A percentile compares a stretch with the other conserved stretches of the same genome.
Conservation (phyloP, 1,284 basidiomycete genomes). For the Earliella scabrosa region DNA sequence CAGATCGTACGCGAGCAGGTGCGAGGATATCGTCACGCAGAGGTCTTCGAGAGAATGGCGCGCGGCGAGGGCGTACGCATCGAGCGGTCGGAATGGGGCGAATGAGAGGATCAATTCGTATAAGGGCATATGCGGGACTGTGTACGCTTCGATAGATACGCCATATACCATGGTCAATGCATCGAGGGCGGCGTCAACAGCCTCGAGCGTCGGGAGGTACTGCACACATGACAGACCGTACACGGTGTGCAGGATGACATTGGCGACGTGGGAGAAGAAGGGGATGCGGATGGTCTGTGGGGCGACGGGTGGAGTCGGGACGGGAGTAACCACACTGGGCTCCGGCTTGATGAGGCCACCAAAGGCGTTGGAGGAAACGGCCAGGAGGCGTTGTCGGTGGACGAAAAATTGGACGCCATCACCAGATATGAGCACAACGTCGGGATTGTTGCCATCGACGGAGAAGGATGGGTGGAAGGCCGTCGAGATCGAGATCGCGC, state of each 20-base stretch:
- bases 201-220: conserved; percentile 33
- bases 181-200: conserved; percentile 31
- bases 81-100: conserved; percentile 36
- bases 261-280: conserved; percentile 35
- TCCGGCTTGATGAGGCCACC: conserved; percentile 2
- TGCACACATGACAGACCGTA: conserved; percentile 36
- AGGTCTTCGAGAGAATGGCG: conserved; percentile 36
- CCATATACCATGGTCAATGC: conserved; percentile 33
- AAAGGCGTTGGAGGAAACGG: conserved; percentile 8
- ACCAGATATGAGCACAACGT: conserved; percentile 6
- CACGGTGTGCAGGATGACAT: conserved; percentile 40
- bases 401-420: conserved; percentile 17
- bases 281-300: not conserved
- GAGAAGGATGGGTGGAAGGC: conserved; percentile 11
- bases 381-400: conserved; percentile 5
- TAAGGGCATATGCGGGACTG: conserved; percentile 28
- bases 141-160: conserved; percentile 22
- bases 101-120: conserved; percentile 33
- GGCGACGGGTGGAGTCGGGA: not conserved
- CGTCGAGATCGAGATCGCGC: conserved; percentile 12
- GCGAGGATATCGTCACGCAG: conserved; percentile 38
- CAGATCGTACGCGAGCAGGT: conserved; percentile 38
- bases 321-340: not conserved
- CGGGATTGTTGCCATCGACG: conserved; percentile 2
- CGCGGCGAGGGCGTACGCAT: conserved; percentile 42